These are phyloP conservation scores for Imleria badia DNA, from an alignment of 768 basidiomycete species.

Conservation along the genomic window DNA sequence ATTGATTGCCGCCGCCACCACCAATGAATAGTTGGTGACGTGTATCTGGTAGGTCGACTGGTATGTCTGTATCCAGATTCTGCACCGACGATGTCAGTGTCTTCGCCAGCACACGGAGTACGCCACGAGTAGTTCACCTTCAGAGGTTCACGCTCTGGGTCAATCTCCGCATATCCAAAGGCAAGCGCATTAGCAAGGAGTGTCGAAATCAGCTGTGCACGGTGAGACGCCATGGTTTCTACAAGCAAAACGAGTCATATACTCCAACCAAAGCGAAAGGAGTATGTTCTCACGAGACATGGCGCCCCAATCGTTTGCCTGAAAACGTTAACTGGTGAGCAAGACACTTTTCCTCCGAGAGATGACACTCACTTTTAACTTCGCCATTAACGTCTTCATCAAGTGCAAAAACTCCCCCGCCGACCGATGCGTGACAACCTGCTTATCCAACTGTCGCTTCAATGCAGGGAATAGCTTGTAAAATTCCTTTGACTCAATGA, in stretches of 20 bases:
- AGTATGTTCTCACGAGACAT: slow-evolving; percentile 52
- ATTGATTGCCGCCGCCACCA: slow-evolving; percentile 14
- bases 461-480: slow-evolving; percentile 53
- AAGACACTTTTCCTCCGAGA: background rate
- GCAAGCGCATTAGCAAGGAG: slow-evolving; percentile 50
- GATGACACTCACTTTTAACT: slow-evolving; percentile 47
- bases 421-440: slow-evolving; percentile 45
- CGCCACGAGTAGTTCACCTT: too few relatives aligned
- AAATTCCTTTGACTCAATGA: slow-evolving; percentile 62
- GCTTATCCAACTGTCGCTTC: slow-evolving; percentile 48
- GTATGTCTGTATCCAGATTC: slow-evolving; percentile 53
- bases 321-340: background rate
- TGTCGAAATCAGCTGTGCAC: slow-evolving; percentile 41
- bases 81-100: slow-evolving; percentile 13
- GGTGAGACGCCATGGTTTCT: slow-evolving; percentile 52
- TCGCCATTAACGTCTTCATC: slow-evolving; percentile 66
- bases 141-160: slow-evolving; percentile 47
- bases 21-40: slow-evolving; percentile 36
- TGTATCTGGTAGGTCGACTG: slow-evolving; percentile 40
- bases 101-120: background rate
- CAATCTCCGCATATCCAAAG: slow-evolving; percentile 45
- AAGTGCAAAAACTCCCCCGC: slow-evolving; percentile 56
- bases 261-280: accelerated
- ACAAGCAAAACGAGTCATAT: background rate
- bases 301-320: slow-evolving; percentile 64